phyloP scores from a whole-genome alignment of 768 basidiomycete species.

The Neoboletus brunneissimus region DNA sequence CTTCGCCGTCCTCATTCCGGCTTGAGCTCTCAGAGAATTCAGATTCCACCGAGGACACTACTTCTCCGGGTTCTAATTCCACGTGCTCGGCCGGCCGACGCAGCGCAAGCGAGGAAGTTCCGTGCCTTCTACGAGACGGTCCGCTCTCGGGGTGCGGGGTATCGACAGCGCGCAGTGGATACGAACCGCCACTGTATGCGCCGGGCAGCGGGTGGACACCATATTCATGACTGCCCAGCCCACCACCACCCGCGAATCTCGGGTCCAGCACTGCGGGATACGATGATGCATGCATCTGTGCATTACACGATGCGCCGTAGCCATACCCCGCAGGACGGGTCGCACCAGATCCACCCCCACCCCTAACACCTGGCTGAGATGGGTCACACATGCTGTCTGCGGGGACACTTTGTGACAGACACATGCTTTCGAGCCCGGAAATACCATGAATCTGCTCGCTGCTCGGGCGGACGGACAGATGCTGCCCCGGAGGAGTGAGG shows the following conservation, averaged over 20 bases:
- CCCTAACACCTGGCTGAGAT: slow-evolving; percentile 17
- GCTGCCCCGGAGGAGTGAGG: neutral
- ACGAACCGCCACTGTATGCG: neutral
- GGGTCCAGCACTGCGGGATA: slow-evolving; percentile 18
- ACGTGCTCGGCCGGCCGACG: neutral
- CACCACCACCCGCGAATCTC: neutral
- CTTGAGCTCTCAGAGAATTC: slow-evolving; percentile 26
- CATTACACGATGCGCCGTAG: neutral
- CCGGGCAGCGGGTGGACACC: neutral
- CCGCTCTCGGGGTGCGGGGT: neutral
- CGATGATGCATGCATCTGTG: slow-evolving; percentile 1
- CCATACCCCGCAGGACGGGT: slow-evolving; percentile 6
- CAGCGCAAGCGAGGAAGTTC: neutral
- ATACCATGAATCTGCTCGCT: slow-evolving; percentile 17
- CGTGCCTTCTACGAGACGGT: slow-evolving; percentile 1
- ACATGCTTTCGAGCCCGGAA: slow-evolving; percentile 18
- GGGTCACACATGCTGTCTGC: slow-evolving; percentile 11
- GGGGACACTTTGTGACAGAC: slow-evolving; percentile 12
- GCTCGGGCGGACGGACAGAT: neutral
- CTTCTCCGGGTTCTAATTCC: slow-evolving; percentile 29
- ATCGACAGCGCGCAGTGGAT: neutral
- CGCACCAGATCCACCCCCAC: slow-evolving; percentile 13
- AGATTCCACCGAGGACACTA: slow-evolving; percentile 22
- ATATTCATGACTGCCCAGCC: neutral
- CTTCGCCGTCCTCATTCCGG: slow-evolving; percentile 15